Percentiles rank a stretch among this genome's conserved stretches.
phyloP scores from a whole-genome alignment of 2,329 filamentous ascomycete genomes.

The Mycosphaerella sp. region DNA sequence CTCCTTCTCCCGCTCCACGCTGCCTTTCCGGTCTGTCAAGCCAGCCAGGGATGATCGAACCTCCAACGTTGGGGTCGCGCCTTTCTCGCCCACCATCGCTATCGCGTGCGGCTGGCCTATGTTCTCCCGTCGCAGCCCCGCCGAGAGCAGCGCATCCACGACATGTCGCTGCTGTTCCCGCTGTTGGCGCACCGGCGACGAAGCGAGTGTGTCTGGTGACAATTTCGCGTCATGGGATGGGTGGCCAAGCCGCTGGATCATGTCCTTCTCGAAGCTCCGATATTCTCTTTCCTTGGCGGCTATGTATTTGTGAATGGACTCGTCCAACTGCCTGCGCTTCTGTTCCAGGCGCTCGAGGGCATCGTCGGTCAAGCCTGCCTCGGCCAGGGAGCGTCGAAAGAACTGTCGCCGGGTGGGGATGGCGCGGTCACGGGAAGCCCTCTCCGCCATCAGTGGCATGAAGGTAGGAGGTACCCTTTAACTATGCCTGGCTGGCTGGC shows the following conservation, averaged over 20 bases:
- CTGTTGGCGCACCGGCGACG: slow-evolving; percentile 3
- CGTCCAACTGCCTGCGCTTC: slow-evolving; percentile 35
- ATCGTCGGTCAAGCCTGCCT: slow-evolving; percentile 27
- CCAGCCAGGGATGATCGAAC: slow-evolving; percentile 19
- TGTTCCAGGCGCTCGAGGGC: slow-evolving; percentile 32
- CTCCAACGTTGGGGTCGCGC: slow-evolving; percentile 10
- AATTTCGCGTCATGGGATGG: slow-evolving; percentile 10
- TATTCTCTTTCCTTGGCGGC: slow-evolving; percentile 36
- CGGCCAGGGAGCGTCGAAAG: slow-evolving; percentile 20
- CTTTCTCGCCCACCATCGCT: slow-evolving; percentile 17
- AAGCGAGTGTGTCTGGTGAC: slow-evolving; percentile 8
- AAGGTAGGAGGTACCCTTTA: not conserved
- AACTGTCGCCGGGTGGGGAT: slow-evolving; percentile 17
- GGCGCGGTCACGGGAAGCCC: slow-evolving; percentile 14
- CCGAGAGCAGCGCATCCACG: slow-evolving; percentile 24
- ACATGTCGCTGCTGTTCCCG: slow-evolving; percentile 16
- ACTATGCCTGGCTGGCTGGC: too few species aligned
- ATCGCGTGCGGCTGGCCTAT: slow-evolving; percentile 19
- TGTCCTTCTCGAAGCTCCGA: slow-evolving; percentile 34
- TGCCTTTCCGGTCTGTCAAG: slow-evolving; percentile 26
- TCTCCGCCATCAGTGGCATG: slow-evolving; percentile 23
- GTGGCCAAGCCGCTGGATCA: slow-evolving; percentile 21
- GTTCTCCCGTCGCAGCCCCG: slow-evolving; percentile 21
- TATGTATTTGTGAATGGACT: slow-evolving; percentile 37
- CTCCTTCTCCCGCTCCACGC: slow-evolving; percentile 30